These are phyloP conservation scores for Diaporthe australafricana DNA, from an alignment of 2,329 filamentous ascomycete genomes.

Conservation along the genomic window DNA sequence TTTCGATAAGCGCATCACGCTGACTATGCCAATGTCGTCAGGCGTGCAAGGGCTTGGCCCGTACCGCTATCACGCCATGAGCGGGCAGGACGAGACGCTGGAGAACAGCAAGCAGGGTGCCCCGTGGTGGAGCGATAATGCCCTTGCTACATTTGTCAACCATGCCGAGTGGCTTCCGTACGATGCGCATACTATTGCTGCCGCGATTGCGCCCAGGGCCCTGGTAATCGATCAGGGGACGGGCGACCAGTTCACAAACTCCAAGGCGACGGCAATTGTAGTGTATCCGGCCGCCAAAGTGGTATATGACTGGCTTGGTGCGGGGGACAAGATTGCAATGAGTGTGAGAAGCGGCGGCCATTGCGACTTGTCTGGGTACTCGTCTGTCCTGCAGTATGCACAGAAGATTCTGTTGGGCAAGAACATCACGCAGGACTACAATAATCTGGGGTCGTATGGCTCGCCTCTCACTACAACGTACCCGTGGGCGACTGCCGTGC, in stretches of 20 bases:
- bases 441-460: conserved; percentile 56
- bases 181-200: conserved; percentile 70
- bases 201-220: conserved; percentile 66
- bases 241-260: conserved; percentile 59
- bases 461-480: conserved; percentile 57
- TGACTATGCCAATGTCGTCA: conserved; percentile 67
- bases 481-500: conserved; percentile 57
- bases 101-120: conserved; percentile 64
- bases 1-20: conserved; percentile 62
- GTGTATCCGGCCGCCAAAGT: conserved; percentile 63
- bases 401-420: conserved; percentile 59
- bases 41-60: conserved; percentile 67
- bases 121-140: conserved; percentile 66
- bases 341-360: conserved; percentile 59
- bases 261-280: conserved; percentile 60
- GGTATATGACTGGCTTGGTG: conserved; percentile 67
- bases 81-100: conserved; percentile 58
- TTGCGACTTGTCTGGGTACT: conserved; percentile 62
- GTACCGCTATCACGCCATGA: conserved; percentile 60
- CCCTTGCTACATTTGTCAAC: conserved; percentile 68
- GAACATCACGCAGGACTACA: conserved; percentile 58
- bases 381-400: conserved; percentile 60
- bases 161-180: conserved; percentile 63
- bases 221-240: conserved; percentile 67
- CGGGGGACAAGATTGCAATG: conserved; percentile 60